phyloP scores from a whole-genome alignment of 202 grass and related monocot genomes.

The Bolboschoenoplectus hybrid region DNA sequence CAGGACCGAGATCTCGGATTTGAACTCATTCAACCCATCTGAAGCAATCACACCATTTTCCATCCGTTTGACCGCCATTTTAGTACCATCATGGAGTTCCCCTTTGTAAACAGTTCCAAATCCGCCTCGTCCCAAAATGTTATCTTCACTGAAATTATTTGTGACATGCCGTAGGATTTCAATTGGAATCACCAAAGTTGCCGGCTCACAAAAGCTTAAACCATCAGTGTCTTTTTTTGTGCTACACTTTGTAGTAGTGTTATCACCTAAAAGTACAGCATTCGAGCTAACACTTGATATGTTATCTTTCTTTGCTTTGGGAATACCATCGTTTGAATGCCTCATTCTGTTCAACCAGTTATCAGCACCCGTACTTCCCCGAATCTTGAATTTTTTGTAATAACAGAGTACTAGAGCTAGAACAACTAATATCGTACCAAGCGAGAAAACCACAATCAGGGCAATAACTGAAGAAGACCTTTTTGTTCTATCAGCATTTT shows the following conservation, averaged over 20 bases:
- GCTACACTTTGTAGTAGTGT: constrained; percentile 21
- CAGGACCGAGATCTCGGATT: constrained; percentile 50
- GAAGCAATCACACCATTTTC: constrained; percentile 32
- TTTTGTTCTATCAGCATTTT: constrained; percentile 22
- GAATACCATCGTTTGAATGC: constrained; percentile 28
- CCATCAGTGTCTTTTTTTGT: constrained; percentile 33
- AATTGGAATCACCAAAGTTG: constrained; percentile 43
- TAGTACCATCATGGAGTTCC: constrained; percentile 50
- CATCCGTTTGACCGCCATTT: constrained; percentile 60
- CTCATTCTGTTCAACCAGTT: constrained; percentile 33
- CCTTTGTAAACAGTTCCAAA: constrained; percentile 60
- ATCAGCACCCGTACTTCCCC: neutral
- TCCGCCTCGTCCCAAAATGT: constrained; percentile 50
- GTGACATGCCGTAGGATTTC: constrained; percentile 43
- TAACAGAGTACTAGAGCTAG: constrained; percentile 29
- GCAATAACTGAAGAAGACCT: constrained; percentile 27
- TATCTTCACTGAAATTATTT: constrained; percentile 50
- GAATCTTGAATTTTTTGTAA: constrained; percentile 28
- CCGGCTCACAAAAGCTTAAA: constrained; percentile 37
- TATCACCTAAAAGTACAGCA: constrained; percentile 28
- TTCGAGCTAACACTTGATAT: constrained; percentile 30
- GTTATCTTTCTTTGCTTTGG: constrained; percentile 37
- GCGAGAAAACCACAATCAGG: constrained; percentile 29
- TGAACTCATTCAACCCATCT: constrained; percentile 48
- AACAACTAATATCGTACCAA: constrained; percentile 22